A percentile compares a stretch with the other conserved stretches of the same genome.
Evolutionary conservation across 169 alveolate genomes (phyloP).

Genomic region (Babesia sp.): DNA sequence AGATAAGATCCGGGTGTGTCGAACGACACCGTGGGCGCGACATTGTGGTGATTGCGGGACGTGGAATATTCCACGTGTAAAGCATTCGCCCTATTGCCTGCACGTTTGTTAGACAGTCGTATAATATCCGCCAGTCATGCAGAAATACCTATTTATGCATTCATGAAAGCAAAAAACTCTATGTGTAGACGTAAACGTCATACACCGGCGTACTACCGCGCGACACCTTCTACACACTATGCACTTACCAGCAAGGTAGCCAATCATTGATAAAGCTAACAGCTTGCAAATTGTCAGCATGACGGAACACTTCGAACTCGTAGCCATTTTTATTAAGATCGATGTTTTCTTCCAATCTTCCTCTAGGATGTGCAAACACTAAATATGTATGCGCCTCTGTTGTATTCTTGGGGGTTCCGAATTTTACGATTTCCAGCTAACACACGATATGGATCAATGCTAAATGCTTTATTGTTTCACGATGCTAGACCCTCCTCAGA

Average conservation of each 20-base stretch:
- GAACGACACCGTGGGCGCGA: background rate
- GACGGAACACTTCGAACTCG: background rate
- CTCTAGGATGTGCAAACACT: too few species aligned
- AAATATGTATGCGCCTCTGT: background rate
- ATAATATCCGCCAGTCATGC: background rate
- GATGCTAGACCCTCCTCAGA: background rate
- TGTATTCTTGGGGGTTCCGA: background rate
- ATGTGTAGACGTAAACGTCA: background rate
- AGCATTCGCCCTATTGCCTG: background rate
- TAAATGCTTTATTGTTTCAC: background rate
- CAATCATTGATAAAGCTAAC: background rate
- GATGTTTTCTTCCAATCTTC: too few species aligned
- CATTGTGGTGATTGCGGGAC: background rate
- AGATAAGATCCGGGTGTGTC: background rate
- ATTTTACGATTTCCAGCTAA: background rate
- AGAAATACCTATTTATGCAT: background rate
- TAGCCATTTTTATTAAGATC: background rate
- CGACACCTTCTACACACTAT: background rate
- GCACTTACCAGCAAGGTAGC: constrained; percentile 1
- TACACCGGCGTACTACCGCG: background rate
- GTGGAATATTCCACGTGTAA: background rate
- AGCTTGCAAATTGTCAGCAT: background rate
- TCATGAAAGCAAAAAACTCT: background rate
- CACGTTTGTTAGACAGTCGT: background rate
- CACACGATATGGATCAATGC: background rate